A percentile compares a stretch with the other conserved stretches of the same genome.
phyloP scores from a whole-genome alignment of 805 yeast genomes.

The Ogataea saltuana region DNA sequence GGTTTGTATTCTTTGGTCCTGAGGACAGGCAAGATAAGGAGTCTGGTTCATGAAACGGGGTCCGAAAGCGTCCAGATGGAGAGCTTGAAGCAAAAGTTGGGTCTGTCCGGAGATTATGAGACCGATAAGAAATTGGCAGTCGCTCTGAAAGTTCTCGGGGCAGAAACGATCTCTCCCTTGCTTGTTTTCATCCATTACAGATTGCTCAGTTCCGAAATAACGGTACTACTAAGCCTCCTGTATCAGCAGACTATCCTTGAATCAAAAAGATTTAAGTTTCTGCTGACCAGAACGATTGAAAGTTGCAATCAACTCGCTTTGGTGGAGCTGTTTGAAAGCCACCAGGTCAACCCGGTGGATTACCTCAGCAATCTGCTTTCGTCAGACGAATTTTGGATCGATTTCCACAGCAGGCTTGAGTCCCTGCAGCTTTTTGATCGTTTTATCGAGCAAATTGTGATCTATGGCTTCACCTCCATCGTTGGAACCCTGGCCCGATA shows the following conservation, averaged over 20 bases:
- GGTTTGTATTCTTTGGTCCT: constrained; percentile 22
- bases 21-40: constrained; percentile 15
- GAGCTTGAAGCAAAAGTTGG: constrained; percentile 1
- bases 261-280: constrained; percentile 23
- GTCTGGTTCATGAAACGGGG: constrained; percentile 7
- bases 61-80: constrained; percentile 4
- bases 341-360: constrained; percentile 16
- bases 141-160: constrained; percentile 5
- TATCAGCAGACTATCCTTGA: constrained; percentile 18
- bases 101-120: constrained; percentile 5
- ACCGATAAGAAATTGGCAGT: constrained; percentile 13
- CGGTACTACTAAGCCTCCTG: constrained; percentile 19
- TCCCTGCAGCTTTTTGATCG: constrained; percentile 13
- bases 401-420: constrained; percentile 13
- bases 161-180: constrained; percentile 7
- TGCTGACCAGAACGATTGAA: constrained; percentile 29
- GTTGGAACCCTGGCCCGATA: constrained; percentile 21
- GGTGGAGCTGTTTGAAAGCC: constrained; percentile 13
- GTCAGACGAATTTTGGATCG: constrained; percentile 26
- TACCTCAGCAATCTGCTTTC: constrained; percentile 13
- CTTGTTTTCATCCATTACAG: constrained; percentile 12
- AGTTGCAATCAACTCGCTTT: constrained; percentile 16
- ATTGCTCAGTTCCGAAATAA: constrained; percentile 16
- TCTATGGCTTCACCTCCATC: constrained; percentile 29
- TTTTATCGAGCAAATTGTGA: constrained; percentile 21